Base-by-base conservation (phyloP, 169 alveolate genomes). In the Babesia ovis region DNA sequence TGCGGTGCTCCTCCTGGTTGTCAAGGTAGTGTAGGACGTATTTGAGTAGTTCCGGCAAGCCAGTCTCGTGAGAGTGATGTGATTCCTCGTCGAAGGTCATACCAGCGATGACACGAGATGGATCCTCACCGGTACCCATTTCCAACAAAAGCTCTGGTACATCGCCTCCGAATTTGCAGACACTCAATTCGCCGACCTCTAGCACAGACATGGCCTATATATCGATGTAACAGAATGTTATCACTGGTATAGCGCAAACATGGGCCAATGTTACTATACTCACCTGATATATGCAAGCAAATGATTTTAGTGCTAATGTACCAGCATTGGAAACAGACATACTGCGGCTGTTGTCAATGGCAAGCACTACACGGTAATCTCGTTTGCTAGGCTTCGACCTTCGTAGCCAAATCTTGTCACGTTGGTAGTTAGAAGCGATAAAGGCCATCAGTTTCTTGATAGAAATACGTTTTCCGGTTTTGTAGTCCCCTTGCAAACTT, bases 341-440 rank as follows among this genome's bases (percentile, higher is more conserved):
- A 41, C 98, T 92, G 58, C 94, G 90, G 42, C 98, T 94, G 76
- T 97, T 97, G 86, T 97, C 99, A 46, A 97, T 94, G 48, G 98
- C 98, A 39, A 97, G 84, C 42, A 96, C 85, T 27, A 97, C 93
- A 71, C 96, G 95, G 84, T 97, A 97, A 61, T 95, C 98, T 64
- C 99, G 88, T 82, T 97, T 96, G 68, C 94, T 93, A 18, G 98
- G 98, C 83, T 96, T 93, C 23, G 98, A 94, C 84, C 99, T 94
- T 45, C 99, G 89, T 25, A 98, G 91, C 99, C 99, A 98, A 20
- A 98, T 98, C 87, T 97, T 97, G 85, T 97, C 99, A 57, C 96
- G 96, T 73, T 99, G 92, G 91, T 95, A 98, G 86, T 97, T 95
- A 23, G 99, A 94, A 11, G 99, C 99, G 35, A 98, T 95, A 84